Evolutionary conservation across 768 basidiomycete genomes (phyloP).

Genomic region (Panus rudis): DNA sequence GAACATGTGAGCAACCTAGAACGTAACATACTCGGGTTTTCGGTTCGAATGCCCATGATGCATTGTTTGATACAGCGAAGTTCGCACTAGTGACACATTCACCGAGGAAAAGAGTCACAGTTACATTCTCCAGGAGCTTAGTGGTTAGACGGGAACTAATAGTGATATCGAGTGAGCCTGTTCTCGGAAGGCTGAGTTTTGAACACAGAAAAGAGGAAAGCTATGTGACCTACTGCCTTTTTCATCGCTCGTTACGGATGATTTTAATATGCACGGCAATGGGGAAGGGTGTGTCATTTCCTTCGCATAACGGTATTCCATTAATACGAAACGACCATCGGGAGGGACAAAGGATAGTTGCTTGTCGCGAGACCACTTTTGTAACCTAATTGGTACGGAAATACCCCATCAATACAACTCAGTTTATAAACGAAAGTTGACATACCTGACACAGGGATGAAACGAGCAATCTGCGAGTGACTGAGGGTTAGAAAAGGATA

Average conservation of each 20-base stretch:
- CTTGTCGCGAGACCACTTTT: constrained; percentile 72
- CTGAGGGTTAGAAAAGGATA: constrained; percentile 71
- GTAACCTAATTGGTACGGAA: constrained; percentile 41
- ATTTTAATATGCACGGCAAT: constrained; percentile 28
- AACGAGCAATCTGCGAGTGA: constrained; percentile 76
- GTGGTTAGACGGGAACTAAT: constrained; percentile 57
- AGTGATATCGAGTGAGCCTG: constrained; percentile 55
- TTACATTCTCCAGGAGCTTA: constrained; percentile 63
- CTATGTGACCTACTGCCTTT: constrained; percentile 30
- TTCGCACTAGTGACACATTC: constrained; percentile 66
- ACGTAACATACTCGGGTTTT: constrained; percentile 5
- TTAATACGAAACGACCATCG: constrained; percentile 79
- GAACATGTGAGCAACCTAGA: not conserved
- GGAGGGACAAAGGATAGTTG: constrained; percentile 88
- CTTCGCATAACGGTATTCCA: constrained; percentile 70
- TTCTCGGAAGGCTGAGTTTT: constrained; percentile 25
- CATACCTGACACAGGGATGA: constrained; percentile 88
- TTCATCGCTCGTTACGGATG: constrained; percentile 28
- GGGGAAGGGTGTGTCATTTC: constrained; percentile 20
- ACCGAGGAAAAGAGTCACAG: constrained; percentile 71
- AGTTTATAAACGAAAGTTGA: constrained; percentile 6
- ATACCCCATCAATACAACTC: constrained; percentile 3
- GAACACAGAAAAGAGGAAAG: constrained; percentile 22
- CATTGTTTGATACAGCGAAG: constrained; percentile 59
- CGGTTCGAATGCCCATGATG: constrained; percentile 80